Evolutionary conservation across 129 eudicot genomes (phyloP), one percentile per base, ranked within the genome.

Genomic region (Helichrysum umbraculigerum): DNA sequence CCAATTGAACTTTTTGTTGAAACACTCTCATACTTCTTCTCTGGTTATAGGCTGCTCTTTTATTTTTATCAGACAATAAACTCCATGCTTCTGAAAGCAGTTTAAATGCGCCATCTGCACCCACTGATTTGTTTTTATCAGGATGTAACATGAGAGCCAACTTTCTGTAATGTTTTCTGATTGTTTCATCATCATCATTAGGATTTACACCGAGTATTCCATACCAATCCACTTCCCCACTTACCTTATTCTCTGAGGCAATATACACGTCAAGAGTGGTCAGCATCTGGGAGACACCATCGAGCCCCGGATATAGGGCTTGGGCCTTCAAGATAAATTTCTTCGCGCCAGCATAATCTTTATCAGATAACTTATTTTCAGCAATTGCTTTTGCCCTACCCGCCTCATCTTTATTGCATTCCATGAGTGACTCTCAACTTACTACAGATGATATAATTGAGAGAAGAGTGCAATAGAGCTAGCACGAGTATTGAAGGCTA

Each of bases 381-480:
- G 98, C 97, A 58, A 91, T 91, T 71, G 79, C 39, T 74, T 86
- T 94, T 79, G 97, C 90, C 79, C 97, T 75, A 22, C 81, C 12
- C 20, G 93, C 97, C 87, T 94, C 98, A 42, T 94, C 98, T 88
- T 83, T 94, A 78, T 91, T 94, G 86, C 98, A 94, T 78, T 94
- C 98, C 97, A 94, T 94, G 60, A 32, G 35, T 57, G 71, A 70
- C 62, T 76, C 81, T 73, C 86, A 77, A 71, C 62, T 10, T 1
- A 50, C 28, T 19, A 57, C 7, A 57, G 28, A 57, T 20, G 17
- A 54, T 54, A 17, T n/a, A 44, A 9, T 9, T 12, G 16, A 44
- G 28, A 56, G 61, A 20, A n/a, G 3, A 56, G 20, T n/a, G 66
- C 61, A 39, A 59, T 47, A 71, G 30, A 65, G 75, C 73, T 60